These are phyloP conservation scores for Castanopsis chinensis DNA, from an alignment of 306 rosid species.

Conservation along the genomic window DNA sequence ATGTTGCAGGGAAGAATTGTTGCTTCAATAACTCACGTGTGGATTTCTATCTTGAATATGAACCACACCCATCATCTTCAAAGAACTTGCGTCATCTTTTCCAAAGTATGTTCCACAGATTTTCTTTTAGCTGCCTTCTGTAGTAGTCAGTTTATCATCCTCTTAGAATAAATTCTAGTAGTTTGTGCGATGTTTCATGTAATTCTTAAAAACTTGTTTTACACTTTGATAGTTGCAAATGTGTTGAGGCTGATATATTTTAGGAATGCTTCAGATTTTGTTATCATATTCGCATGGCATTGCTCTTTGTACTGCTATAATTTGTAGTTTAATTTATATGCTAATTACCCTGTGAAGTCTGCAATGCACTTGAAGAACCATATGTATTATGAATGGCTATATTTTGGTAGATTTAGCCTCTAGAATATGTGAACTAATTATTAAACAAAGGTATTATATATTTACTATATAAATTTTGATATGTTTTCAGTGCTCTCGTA, in stretches of 20 bases:
- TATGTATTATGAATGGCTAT: background rate
- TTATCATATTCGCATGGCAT: too few relatives aligned
- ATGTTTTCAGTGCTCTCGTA: too few relatives aligned
- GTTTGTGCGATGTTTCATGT: background rate
- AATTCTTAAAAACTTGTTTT: background rate
- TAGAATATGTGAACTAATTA: background rate
- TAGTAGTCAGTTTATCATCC: background rate
- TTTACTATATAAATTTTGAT: too few relatives aligned
- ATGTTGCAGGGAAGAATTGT: conserved; percentile 78
- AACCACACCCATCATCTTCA: conserved; percentile 86
- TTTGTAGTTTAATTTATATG: background rate
- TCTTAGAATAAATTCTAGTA: background rate
- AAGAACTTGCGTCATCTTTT: conserved; percentile 87
- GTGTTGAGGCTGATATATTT: background rate
- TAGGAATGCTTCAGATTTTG: background rate
- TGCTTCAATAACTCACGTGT: conserved; percentile 87
- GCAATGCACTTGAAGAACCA: background rate
- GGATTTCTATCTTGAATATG: conserved; percentile 71
- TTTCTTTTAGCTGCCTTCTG: conserved; percentile 22
- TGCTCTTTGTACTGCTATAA: background rate
- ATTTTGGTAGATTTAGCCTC: background rate
- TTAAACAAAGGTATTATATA: background rate
- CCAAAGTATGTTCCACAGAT: conserved; percentile 66
- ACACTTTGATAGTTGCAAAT: background rate
- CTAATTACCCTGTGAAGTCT: background rate